Conservation (phyloP, 495 filamentous ascomycete genomes). For the Pyronema domesticum region DNA sequence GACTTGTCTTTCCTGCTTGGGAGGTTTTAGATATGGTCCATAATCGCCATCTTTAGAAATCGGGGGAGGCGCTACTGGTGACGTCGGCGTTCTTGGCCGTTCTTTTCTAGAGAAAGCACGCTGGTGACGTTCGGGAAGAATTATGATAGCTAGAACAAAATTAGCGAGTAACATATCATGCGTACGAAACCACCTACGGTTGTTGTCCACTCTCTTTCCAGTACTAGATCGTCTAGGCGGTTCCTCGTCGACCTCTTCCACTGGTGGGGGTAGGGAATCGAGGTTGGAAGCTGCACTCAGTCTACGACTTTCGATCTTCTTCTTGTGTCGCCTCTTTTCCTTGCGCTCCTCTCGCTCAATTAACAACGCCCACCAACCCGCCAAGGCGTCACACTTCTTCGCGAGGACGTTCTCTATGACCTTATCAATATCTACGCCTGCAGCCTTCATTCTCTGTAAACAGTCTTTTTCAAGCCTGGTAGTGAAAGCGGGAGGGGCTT, state of each 20-base stretch:
- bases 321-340: conserved; percentile 61
- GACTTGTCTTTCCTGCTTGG: conserved; percentile 21
- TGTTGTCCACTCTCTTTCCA: conserved; percentile 3
- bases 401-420: conserved; percentile 88
- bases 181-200: background rate
- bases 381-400: conserved; percentile 70
- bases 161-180: background rate
- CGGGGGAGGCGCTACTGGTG: conserved; percentile 19
- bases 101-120: conserved; percentile 15
- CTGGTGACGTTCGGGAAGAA: conserved; percentile 21
- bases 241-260: conserved; percentile 18
- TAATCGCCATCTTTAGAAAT: conserved; percentile 24
- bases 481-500: conserved; percentile 68
- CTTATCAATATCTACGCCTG: conserved; percentile 82
- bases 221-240: background rate
- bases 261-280: conserved; percentile 21
- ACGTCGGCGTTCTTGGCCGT: conserved; percentile 20
- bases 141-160: conserved; percentile 17
- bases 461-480: conserved; percentile 82
- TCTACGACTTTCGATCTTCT: conserved; percentile 46
- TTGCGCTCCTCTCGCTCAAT: conserved; percentile 95
- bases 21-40: conserved; percentile 25
- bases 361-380: conserved; percentile 90
- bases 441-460: conserved; percentile 81
- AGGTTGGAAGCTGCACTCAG: conserved; percentile 25